Percentiles rank a stretch among this genome's conserved stretches.
phyloP scores from a whole-genome alignment of 139 green algal genomes.

The Closterium sp. region DNA sequence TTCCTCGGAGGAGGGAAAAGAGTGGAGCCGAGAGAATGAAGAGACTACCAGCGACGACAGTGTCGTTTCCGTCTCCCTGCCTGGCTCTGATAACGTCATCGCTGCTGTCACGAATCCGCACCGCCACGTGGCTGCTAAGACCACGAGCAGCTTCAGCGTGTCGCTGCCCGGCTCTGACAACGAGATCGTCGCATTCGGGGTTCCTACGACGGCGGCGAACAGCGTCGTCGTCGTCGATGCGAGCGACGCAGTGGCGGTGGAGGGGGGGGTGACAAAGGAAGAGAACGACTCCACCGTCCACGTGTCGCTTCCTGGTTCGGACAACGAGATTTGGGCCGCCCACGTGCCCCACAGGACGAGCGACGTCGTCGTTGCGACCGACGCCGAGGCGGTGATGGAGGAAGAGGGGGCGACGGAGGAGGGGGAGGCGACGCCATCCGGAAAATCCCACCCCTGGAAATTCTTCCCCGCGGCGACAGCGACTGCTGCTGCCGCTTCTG shows the following conservation, averaged over 20 bases:
- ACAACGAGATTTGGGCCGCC: background rate
- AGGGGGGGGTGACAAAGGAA: background rate
- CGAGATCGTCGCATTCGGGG: background rate
- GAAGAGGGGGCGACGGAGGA: no score
- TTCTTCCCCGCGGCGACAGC: no score
- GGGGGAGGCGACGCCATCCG: no score
- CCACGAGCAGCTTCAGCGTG: background rate
- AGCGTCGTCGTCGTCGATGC: background rate
- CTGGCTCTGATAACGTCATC: background rate
- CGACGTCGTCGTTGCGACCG: background rate
- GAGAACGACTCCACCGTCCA: background rate
- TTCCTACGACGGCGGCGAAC: background rate
- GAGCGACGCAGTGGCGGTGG: no score
- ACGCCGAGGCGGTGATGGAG: no score
- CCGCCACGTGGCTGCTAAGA: background rate
- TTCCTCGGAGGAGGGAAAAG: no score
- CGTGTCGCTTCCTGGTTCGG: background rate
- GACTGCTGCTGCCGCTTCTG: no score
- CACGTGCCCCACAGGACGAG: background rate
- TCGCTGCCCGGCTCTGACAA: background rate
- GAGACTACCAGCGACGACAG: no score
- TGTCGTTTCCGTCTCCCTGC: background rate
- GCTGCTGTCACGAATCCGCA: background rate
- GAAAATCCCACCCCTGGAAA: no score
- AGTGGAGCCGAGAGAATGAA: background rate